Evolutionary conservation across 345 rosid species (phyloP), one percentile per base, ranked within the genome.

Genomic region (Stellera chamaejasme): DNA sequence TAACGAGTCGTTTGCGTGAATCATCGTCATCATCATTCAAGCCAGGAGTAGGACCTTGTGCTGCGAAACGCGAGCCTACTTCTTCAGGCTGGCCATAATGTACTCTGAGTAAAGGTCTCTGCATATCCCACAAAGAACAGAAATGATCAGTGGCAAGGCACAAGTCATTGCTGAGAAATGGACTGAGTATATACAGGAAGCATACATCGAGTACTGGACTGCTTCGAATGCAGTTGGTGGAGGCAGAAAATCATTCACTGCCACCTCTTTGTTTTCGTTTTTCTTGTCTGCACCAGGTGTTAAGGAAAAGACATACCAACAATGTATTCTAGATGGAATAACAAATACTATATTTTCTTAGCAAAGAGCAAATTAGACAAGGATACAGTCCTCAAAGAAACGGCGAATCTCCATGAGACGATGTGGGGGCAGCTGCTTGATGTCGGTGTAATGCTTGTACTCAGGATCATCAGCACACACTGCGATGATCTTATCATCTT

Each of bases 391-490:
- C 84, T 92, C 96, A 55, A 92, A 92, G 82, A 92, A 88, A 45
- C 94, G 87, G 9, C 92, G 96, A 57, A 92, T 92, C 76, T 92
- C 98, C 55, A 76, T 57, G 48, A 88, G 95, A 52, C 98, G 98
- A 64, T 92, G 98, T 66, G 98, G 98, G 48, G 98, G 79, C 54
- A 92, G 84, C 68, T 92, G 81, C 64, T 81, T 88, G 75, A 92
- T 82, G 69, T 88, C 95, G 10, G 76, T 84, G 66, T 72, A 92
- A 73, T 92, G 93, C 70, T 75, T 86, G 69, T 85, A 92, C 72
- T 92, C 98, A 2, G 98, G 98, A 78, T 92, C 98, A 58, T 92
- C 98, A 26, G 90, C 96, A 68, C 98, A 92, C 3, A 92, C 96
- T 44, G 98, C 98, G 10, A 92, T 92, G 66, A 92, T 88, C 76